Evolutionary conservation across 2,329 filamentous ascomycete species (phyloP), one percentile per base, ranked within the genome.

Genomic region (Penicillium sp.): DNA sequence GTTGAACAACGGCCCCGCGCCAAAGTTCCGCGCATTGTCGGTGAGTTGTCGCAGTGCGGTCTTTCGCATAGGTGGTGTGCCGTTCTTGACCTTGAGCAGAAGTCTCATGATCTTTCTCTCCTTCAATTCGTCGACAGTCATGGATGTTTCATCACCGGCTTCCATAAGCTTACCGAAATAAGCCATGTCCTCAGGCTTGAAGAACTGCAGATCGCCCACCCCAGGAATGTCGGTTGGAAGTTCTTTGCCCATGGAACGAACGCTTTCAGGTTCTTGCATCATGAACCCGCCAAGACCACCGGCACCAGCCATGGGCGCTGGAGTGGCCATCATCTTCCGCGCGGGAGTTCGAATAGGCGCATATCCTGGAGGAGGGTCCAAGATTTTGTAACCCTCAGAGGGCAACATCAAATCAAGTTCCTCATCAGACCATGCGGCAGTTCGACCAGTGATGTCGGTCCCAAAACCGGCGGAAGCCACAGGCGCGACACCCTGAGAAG

Each of bases 101-200:
- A 98, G 72, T 53, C 93, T 79, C 93, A 98, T 97, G 61, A 98
- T 98, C 71, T 98, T 98, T 47, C 93, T 80, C 69, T 98, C 91
- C 69, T 98, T 97, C 36, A 98, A 72, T 59, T 98, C 91, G 33
- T 98, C 93, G 7, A 98, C 89, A 14, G 84, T 90, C 69, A 98
- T 80, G 15, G 82, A 78, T 56, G 91, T 94, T 69, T 98, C 93
- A 55, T 97, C 89, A 17, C 85, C 86, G 25, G 87, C 89, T 61
- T 98, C 93, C 15, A 94, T 91, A 27, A 98, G 79, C 73, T 98
- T 97, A 43, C 91, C 90, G 59, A 98, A 98, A 70, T 98, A 98
- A 26, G 87, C 84, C 89, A 97, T 96, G 67, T 98, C 93, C 65
- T 98, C 93, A 1, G 89, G 81, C 71, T 98, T 98, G 78, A 98